These are phyloP conservation scores for Colletotrichum orbiculare DNA, from an alignment of 2,329 filamentous ascomycete genomes.

Conservation along the genomic window DNA sequence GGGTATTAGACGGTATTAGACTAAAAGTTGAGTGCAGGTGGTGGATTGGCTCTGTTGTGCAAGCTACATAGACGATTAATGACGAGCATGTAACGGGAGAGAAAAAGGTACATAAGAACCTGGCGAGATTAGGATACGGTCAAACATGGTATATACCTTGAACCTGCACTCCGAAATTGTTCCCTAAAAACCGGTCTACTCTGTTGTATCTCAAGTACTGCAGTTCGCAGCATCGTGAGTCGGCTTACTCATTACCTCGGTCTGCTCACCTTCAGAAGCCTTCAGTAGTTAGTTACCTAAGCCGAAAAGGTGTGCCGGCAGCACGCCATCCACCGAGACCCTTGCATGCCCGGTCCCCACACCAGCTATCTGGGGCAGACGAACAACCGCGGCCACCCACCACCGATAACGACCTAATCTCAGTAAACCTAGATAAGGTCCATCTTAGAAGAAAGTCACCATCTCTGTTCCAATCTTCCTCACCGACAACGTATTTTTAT, in stretches of 20 bases:
- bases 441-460: not conserved
- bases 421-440: not conserved
- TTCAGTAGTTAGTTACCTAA: too few species aligned
- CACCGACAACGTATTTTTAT: not conserved
- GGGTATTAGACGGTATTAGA: constrained; percentile 38
- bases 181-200: too few species aligned
- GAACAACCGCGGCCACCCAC: constrained; percentile 4
- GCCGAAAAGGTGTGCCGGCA: not conserved
- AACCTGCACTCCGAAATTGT: too few species aligned
- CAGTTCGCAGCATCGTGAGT: too few species aligned
- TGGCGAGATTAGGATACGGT: too few species aligned
- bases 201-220: too few species aligned
- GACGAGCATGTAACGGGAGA: too few species aligned
- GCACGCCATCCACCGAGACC: constrained; percentile 16
- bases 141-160: too few species aligned
- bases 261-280: too few species aligned
- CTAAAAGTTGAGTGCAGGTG: not conserved
- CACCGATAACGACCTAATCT: constrained; percentile 10
- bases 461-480: not conserved
- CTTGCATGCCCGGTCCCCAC: constrained; percentile 11
- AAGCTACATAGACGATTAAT: too few species aligned
- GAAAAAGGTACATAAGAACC: too few species aligned
- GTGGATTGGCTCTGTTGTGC: too few species aligned
- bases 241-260: constrained; percentile 13
- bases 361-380: constrained; percentile 12